These are phyloP conservation scores for Dactylellina drechsleri DNA, from an alignment of 2,329 filamentous ascomycete species.

Conservation along the genomic window DNA sequence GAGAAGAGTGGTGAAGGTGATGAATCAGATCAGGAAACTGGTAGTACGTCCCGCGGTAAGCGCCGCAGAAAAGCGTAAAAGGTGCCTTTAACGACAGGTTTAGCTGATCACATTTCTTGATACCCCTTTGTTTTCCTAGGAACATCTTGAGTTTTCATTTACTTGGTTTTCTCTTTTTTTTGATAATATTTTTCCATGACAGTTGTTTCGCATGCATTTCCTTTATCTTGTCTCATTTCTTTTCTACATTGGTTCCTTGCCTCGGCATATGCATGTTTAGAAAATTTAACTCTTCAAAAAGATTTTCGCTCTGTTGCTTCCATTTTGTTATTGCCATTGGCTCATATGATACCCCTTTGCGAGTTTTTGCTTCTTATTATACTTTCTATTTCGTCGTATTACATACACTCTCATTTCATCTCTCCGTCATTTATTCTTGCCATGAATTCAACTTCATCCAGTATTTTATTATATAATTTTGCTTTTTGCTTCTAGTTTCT, in stretches of 20 bases:
- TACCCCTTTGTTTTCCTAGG: conserved; percentile 19
- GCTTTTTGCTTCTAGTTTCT: conserved; percentile 9
- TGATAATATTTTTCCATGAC: conserved; percentile 28
- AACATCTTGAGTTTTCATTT: too few species aligned
- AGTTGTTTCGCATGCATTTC: background rate
- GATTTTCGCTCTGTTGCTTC: conserved; percentile 13
- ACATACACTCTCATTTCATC: background rate
- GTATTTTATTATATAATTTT: conserved; percentile 21
- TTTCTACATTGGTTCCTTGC: conserved; percentile 37
- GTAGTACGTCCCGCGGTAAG: conserved; percentile 35
- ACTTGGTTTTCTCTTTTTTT: conserved; percentile 17
- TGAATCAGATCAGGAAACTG: conserved; percentile 41
- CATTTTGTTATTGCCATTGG: conserved; percentile 20
- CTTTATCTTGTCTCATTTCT: conserved; percentile 1
- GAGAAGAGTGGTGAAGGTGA: conserved; percentile 56
- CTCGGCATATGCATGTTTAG: conserved; percentile 47
- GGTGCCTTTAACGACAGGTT: background rate
- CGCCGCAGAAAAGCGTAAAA: conserved; percentile 49
- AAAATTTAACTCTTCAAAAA: conserved; percentile 30
- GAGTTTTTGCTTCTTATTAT: conserved; percentile 30
- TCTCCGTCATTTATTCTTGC: conserved; percentile 14
- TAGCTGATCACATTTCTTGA: conserved; percentile 22
- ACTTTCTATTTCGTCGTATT: too few species aligned
- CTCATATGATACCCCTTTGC: conserved; percentile 53
- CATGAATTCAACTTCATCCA: conserved; percentile 49